Evolutionary conservation across 2,329 filamentous ascomycete species (phyloP).

Genomic region (Rhynchosporium agropyri): DNA sequence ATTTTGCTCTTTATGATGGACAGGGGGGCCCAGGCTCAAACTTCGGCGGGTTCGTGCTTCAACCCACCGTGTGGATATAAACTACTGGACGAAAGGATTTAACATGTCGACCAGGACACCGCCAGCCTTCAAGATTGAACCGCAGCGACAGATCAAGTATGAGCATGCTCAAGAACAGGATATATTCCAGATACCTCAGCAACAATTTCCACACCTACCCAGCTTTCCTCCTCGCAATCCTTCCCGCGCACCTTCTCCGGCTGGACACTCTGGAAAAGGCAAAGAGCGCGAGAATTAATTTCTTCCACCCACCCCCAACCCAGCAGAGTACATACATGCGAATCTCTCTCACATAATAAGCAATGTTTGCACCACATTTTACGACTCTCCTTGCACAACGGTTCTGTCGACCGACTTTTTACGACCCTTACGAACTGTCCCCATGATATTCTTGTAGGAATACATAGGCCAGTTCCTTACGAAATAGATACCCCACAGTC

Average conservation of each 20-base stretch:
- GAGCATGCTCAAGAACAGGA: slow-evolving; percentile 20
- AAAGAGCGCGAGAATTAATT: slow-evolving; percentile 41
- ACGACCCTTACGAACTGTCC: slow-evolving; percentile 37
- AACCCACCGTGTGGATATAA: slow-evolving; percentile 44
- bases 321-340: slow-evolving; percentile 26
- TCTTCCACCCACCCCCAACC: slow-evolving; percentile 16
- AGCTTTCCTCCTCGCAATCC: slow-evolving; percentile 37
- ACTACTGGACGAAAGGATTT: slow-evolving; percentile 40
- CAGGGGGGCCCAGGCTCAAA: slow-evolving; percentile 38
- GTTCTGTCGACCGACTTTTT: slow-evolving; percentile 33
- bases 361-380: slow-evolving; percentile 25
- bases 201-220: slow-evolving; percentile 30
- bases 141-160: slow-evolving; percentile 26
- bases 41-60: slow-evolving; percentile 45
- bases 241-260: slow-evolving; percentile 35
- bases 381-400: slow-evolving; percentile 35
- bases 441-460: slow-evolving; percentile 42
- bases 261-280: slow-evolving; percentile 36
- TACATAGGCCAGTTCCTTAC: slow-evolving; percentile 39
- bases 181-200: slow-evolving; percentile 27
- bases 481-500: slow-evolving; percentile 34
- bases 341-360: slow-evolving; percentile 31
- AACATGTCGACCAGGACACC: slow-evolving; percentile 42
- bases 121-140: slow-evolving; percentile 38
- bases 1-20: slow-evolving; percentile 43